phyloP scores from a whole-genome alignment of 1,284 basidiomycete species.

The Cystobasidiaceae sp. region DNA sequence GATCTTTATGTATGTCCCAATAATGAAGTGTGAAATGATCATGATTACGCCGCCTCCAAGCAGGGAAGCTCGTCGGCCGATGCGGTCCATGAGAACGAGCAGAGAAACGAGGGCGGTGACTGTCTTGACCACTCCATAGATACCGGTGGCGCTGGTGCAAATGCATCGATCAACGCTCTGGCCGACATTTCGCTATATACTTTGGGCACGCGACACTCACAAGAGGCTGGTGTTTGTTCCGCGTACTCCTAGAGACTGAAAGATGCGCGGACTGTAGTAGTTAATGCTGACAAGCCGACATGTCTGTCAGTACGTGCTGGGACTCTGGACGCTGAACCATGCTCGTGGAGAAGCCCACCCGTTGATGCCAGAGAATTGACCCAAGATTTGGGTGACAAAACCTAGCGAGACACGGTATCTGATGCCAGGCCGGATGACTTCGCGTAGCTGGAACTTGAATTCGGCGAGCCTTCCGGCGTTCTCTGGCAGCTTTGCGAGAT shows the following conservation, averaged over 20 bases:
- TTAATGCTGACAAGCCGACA: too few relatives aligned
- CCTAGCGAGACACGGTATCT: background rate
- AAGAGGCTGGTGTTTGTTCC: slow-evolving; percentile 16
- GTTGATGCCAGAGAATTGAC: background rate
- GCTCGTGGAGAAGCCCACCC: too few relatives aligned
- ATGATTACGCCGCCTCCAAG: background rate
- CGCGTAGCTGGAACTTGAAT: background rate
- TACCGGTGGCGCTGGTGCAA: slow-evolving; percentile 15
- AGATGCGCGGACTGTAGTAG: slow-evolving; percentile 2
- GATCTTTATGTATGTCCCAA: slow-evolving; percentile 13
- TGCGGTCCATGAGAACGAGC: slow-evolving; percentile 1
- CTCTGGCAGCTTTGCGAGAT: background rate
- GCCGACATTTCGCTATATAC: too few relatives aligned
- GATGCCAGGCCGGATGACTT: background rate
- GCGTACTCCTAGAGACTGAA: background rate
- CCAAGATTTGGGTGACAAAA: background rate
- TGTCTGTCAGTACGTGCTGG: too few relatives aligned
- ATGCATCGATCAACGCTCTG: too few relatives aligned
- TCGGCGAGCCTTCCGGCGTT: background rate
- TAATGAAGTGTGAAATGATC: background rate
- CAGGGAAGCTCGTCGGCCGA: slow-evolving; percentile 8
- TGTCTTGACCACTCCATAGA: slow-evolving; percentile 19
- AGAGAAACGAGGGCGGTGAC: slow-evolving; percentile 3
- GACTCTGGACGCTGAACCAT: too few relatives aligned
- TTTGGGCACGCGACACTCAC: too few relatives aligned